Conservation (phyloP, 805 yeast species). For the Metschnikowia orientalis region DNA sequence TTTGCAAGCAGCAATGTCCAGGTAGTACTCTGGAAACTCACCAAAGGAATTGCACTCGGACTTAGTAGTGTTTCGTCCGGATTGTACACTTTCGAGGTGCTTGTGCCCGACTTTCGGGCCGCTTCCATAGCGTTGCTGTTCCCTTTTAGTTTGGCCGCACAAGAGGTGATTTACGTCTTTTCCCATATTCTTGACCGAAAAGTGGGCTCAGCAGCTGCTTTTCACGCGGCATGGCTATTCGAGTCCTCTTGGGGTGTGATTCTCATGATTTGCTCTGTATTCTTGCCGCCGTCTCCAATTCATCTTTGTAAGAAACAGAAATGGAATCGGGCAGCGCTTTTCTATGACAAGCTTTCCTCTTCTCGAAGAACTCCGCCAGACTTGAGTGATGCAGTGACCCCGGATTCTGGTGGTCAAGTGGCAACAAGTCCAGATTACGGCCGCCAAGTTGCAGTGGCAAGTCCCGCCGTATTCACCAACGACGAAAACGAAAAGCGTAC, state of each 20-base stretch:
- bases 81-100: constrained; percentile 29
- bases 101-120: constrained; percentile 19
- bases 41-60: constrained; percentile 33
- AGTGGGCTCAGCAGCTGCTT: constrained; percentile 3
- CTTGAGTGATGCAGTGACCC: no score
- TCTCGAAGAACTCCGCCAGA: no score
- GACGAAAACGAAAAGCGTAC: no score
- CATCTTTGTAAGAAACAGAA: no score
- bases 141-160: constrained; percentile 7
- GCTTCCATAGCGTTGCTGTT: constrained; percentile 16
- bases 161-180: constrained; percentile 6
- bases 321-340: no score
- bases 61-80: constrained; percentile 28
- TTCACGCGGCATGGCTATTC: constrained; percentile 12
- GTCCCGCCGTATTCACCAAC: no score
- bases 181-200: constrained; percentile 4
- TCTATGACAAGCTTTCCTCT: no score
- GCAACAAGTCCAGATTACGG: no score
- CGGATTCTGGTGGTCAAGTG: no score
- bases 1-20: constrained; percentile 24
- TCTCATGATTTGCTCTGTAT: constrained; percentile 5
- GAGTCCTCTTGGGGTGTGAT: constrained; percentile 11
- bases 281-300: constrained; percentile 16
- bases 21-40: constrained; percentile 25
- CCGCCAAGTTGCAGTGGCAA: no score